Evolutionary conservation across 768 basidiomycete genomes (phyloP), one percentile per base, ranked within the genome.

Genomic region (Lepiota venenata): DNA sequence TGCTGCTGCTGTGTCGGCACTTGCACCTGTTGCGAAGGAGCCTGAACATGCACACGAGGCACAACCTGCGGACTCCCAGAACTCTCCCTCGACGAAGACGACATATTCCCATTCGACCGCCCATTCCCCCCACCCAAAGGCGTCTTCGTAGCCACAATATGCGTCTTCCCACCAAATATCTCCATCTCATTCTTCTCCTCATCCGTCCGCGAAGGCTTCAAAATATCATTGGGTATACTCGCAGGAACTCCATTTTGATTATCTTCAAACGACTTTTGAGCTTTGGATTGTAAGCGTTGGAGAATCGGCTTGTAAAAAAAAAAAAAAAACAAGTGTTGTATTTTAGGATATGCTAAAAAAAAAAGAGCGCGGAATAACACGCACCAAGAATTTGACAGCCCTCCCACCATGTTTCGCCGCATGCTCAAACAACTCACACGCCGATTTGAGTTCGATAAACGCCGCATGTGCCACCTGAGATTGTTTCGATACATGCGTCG

Each of bases 141-240:
- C 4, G 71, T 62, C 53, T 79, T 81, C 0, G 81, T 83, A 8
- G 73, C 70, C 20, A 89, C 71, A 0, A 81, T 86, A 56, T 86
- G 80, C 9, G 83, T 88, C 61, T 82, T 80, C n/a, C 88, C 88
- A 46, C 86, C 82, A 65, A 90, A 90, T 21, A 90, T 87, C 5
- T 82, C 79, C 20, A 91, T 68, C 61, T 89, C 87, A 63, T 90
- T 88, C 52, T 82, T 77, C n/a, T 71, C 66, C 37, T 77, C 78
- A 21, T 71, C 68, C 10, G 65, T 57, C 11, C 69, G 58, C 0
- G 83, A 79, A 8, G 78, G 71, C 18, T 74, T 71, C 66, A 88
- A 88, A 25, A 86, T 85, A 67, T 86, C 83, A 58, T 74, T 76
- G 14, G 74, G 76, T 47, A 74, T 70, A 45, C 67, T 68, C 2